Conservation (phyloP, 2,329 filamentous ascomycete genomes). For the Myriosclerotinia duriaeana region DNA sequence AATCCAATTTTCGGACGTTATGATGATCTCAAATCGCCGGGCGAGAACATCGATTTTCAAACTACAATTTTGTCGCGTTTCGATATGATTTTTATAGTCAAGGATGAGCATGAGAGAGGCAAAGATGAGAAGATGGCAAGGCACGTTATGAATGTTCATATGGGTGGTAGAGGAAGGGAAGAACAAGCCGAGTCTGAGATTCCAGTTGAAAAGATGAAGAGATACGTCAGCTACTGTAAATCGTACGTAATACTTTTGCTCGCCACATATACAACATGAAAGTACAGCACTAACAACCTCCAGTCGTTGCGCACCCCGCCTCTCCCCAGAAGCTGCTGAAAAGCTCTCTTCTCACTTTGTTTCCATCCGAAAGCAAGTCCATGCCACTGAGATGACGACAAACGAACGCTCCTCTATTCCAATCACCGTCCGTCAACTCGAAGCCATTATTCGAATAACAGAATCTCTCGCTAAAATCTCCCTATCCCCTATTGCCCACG, state of each 20-base stretch:
- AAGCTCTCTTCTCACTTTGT: slow-evolving; percentile 98
- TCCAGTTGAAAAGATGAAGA: slow-evolving; percentile 92
- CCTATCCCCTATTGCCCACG: slow-evolving; percentile 80
- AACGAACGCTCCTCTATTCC: slow-evolving; percentile 91
- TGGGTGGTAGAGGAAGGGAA: slow-evolving; percentile 81
- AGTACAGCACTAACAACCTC: slow-evolving; percentile 21
- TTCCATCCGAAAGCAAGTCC: slow-evolving; percentile 90
- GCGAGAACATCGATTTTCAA: slow-evolving; percentile 99
- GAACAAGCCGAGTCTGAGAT: slow-evolving; percentile 86
- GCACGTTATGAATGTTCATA: slow-evolving; percentile 97
- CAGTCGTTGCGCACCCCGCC: slow-evolving; percentile 85
- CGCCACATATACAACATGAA: background rate
- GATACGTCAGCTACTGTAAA: slow-evolving; percentile 96
- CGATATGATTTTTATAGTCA: slow-evolving; percentile 99
- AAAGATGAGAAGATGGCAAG: slow-evolving; percentile 92
- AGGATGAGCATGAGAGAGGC: slow-evolving; percentile 85
- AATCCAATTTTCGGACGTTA: slow-evolving; percentile 98
- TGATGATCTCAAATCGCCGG: slow-evolving; percentile 95
- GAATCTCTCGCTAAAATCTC: slow-evolving; percentile 92
- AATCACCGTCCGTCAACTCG: slow-evolving; percentile 94
- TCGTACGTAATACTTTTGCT: slow-evolving; percentile 58
- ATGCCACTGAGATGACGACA: slow-evolving; percentile 83
- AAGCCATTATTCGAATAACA: slow-evolving; percentile 95
- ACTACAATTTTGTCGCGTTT: slow-evolving; percentile 98
- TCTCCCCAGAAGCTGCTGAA: slow-evolving; percentile 87